These are phyloP conservation scores for Prunella vulgaris DNA, from an alignment of 257 asterid genomes.

Conservation along the genomic window DNA sequence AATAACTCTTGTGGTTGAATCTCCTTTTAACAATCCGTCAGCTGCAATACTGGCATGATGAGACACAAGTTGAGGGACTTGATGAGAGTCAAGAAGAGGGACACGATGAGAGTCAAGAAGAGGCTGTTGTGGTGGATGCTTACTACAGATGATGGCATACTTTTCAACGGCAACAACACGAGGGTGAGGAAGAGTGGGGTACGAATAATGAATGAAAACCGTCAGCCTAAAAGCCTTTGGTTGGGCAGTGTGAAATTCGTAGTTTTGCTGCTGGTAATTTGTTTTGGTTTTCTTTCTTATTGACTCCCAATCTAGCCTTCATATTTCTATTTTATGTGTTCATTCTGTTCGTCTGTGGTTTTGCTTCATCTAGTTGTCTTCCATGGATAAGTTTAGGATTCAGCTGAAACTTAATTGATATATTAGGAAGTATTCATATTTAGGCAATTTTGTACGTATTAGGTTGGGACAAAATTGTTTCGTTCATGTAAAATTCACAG, in stretches of 20 bases:
- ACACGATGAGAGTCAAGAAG: slow-evolving; percentile 61
- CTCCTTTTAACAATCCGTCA: too few species aligned
- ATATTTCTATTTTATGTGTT: slow-evolving; percentile 6
- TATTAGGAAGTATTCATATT: slow-evolving; percentile 3
- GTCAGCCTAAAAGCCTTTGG: slow-evolving; percentile 81
- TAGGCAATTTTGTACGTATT: slow-evolving; percentile 11
- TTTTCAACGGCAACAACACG: slow-evolving; percentile 49
- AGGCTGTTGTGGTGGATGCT: slow-evolving; percentile 70
- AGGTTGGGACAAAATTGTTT: slow-evolving; percentile 11
- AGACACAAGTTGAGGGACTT: slow-evolving; percentile 42
- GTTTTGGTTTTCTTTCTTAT: slow-evolving; percentile 49
- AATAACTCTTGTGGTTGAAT: too few species aligned
- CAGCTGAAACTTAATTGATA: slow-evolving; percentile 1
- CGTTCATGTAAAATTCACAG: slow-evolving; percentile 13
- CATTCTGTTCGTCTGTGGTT: slow-evolving; percentile 12
- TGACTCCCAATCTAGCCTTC: slow-evolving; percentile 25
- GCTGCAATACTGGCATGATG: slow-evolving; percentile 42
- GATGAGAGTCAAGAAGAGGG: slow-evolving; percentile 44
- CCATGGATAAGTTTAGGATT: slow-evolving; percentile 17
- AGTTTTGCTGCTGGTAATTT: slow-evolving; percentile 76
- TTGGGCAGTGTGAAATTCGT: slow-evolving; percentile 68
- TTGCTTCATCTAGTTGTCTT: slow-evolving; percentile 23
- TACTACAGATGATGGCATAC: slow-evolving; percentile 71
- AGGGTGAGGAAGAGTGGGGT: slow-evolving; percentile 89
- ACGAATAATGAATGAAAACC: slow-evolving; percentile 75